Conservation (phyloP, 176 grass and related monocot genomes). For the Calamus simplicifolius region DNA sequence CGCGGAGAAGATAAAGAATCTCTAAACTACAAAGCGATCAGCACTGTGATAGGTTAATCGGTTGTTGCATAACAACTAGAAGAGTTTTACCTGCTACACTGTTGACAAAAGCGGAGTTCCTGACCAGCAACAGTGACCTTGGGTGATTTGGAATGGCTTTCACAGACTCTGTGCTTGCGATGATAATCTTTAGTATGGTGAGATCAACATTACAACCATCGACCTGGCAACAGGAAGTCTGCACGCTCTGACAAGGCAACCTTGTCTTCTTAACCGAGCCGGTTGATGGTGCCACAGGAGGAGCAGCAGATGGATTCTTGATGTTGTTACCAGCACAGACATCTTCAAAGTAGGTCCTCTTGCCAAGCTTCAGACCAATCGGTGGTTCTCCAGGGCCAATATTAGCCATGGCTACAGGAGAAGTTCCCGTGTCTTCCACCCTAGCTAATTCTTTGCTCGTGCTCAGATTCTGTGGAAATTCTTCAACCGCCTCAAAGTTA, state of each 20-base stretch:
- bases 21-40: no score
- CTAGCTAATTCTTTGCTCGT: neutral
- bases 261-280: constrained; percentile 1
- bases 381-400: neutral
- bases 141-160: constrained; percentile 63
- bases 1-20: no score
- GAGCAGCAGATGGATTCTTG: neutral
- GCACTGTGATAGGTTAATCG: no score
- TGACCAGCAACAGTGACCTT: constrained; percentile 67
- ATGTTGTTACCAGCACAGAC: neutral
- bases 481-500: neutral
- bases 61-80: no score
- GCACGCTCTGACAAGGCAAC: neutral
- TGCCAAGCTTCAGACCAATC: constrained; percentile 14
- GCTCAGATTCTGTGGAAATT: neutral
- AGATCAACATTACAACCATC: constrained; percentile 64
- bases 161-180: constrained; percentile 86
- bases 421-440: neutral
- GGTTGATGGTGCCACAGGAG: neutral
- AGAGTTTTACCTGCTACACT: constrained; percentile 65
- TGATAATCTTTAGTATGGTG: constrained; percentile 55
- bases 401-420: neutral
- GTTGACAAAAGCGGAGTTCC: constrained; percentile 83
- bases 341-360: constrained; percentile 17
- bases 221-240: constrained; percentile 39